Conservation (phyloP, 805 yeast genomes). For the Yarrowia deformans region DNA sequence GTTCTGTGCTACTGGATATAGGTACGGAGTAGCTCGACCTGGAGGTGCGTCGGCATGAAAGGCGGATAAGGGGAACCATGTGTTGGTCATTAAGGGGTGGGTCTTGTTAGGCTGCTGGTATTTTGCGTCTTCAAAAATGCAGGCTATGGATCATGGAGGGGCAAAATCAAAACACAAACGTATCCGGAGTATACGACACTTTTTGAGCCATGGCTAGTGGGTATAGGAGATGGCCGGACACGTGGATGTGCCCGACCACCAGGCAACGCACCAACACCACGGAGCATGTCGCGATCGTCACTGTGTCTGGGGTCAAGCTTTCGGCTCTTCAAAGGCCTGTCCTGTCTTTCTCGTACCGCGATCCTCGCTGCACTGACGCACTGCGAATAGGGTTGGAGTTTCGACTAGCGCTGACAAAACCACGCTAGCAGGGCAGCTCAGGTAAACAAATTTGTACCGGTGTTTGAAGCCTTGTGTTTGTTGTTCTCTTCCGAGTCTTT, state of each 20-base stretch:
- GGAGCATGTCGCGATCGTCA: background rate
- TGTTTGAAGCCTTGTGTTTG: background rate
- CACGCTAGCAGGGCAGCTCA: background rate
- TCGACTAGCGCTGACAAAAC: background rate
- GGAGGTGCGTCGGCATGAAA: conserved; percentile 22
- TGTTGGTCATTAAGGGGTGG: conserved; percentile 23
- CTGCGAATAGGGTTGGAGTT: background rate
- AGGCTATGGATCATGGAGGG: background rate
- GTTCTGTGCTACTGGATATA: conserved; percentile 3
- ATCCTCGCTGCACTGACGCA: conserved; percentile 14
- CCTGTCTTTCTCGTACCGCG: conserved; percentile 7
- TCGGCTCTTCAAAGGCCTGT: conserved; percentile 14
- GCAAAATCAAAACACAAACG: too few relatives aligned
- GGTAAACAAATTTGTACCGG: background rate
- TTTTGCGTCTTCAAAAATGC: background rate
- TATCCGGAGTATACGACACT: background rate
- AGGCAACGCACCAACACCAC: too few relatives aligned
- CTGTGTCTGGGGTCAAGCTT: conserved; percentile 28
- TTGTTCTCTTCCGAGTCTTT: background rate
- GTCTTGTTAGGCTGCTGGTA: conserved; percentile 5
- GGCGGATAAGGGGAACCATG: conserved; percentile 24
- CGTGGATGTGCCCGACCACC: too few relatives aligned
- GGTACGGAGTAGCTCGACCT: too few relatives aligned
- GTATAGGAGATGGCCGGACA: too few relatives aligned
- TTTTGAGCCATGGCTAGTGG: too few relatives aligned